Percentiles rank a stretch among this genome's conserved stretches.
These are phyloP conservation scores for Fusarium sp. DNA, from an alignment of 2,329 filamentous ascomycete genomes.

Conservation along the genomic window DNA sequence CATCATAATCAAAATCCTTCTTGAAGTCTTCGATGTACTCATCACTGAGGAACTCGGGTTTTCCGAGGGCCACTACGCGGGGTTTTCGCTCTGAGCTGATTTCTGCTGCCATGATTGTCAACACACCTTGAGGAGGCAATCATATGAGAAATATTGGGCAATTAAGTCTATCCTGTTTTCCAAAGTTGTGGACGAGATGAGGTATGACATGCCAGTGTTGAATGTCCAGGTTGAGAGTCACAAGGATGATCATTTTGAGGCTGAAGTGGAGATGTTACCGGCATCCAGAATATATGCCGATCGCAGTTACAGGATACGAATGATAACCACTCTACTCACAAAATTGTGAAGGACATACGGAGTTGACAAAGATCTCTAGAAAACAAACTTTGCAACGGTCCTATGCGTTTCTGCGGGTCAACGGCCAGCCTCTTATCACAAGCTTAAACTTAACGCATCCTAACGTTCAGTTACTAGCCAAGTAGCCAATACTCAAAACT, in stretches of 20 bases:
- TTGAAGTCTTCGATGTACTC: constrained; percentile 56
- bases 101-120: constrained; percentile 5
- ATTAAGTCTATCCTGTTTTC: too few relatives aligned
- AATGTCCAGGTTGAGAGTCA: rapidly evolving
- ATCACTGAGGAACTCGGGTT: constrained; percentile 52
- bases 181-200: background rate
- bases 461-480: rapidly evolving
- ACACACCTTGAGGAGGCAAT: too few relatives aligned
- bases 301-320: background rate
- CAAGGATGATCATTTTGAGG: background rate
- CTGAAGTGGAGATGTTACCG: background rate
- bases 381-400: background rate
- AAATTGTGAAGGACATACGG: background rate
- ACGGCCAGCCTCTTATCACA: background rate
- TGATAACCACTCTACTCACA: rapidly evolving
- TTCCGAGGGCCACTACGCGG: constrained; percentile 56
- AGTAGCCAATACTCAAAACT: background rate
- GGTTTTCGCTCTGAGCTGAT: constrained; percentile 46
- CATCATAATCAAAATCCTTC: constrained; percentile 54
- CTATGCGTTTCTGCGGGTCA: rapidly evolving
- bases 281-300: background rate
- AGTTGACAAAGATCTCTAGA: background rate
- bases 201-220: rapidly evolving
- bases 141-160: too few relatives aligned
- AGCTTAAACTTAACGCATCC: background rate